Evolutionary conservation across 169 alveolate species (phyloP).

Genomic region (Perkinsus olseni): DNA sequence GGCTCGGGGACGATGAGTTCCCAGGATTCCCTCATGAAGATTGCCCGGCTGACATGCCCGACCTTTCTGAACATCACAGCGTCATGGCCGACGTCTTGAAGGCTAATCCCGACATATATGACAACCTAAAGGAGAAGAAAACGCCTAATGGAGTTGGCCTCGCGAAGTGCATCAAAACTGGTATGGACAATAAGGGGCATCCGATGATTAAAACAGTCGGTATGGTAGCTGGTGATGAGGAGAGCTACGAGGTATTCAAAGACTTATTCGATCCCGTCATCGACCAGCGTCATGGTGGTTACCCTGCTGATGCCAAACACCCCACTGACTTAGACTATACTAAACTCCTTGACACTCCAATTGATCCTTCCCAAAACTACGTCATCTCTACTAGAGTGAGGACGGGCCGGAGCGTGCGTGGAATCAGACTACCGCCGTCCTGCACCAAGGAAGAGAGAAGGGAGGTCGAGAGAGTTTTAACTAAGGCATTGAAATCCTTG

Average conservation of each 20-base stretch:
- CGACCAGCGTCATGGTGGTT: slow-evolving; percentile 22
- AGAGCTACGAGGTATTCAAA: slow-evolving; percentile 15
- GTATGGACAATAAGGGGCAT: slow-evolving; percentile 33
- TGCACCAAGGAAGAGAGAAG: slow-evolving; percentile 30
- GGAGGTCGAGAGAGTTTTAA: slow-evolving; percentile 21
- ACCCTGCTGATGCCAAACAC: slow-evolving; percentile 18
- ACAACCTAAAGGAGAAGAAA: slow-evolving; percentile 3
- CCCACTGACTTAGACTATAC: slow-evolving; percentile 26
- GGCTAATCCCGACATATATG: slow-evolving; percentile 7
- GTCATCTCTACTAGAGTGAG: slow-evolving; percentile 16
- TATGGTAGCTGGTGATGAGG: slow-evolving; percentile 32
- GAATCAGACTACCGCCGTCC: slow-evolving; percentile 41
- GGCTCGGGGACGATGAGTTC: slow-evolving; percentile 18
- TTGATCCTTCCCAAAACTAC: slow-evolving; percentile 7
- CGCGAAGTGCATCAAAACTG: slow-evolving; percentile 25
- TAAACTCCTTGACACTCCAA: slow-evolving; percentile 11
- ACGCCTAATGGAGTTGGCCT: slow-evolving; percentile 15
- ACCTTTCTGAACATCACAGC: slow-evolving; percentile 6
- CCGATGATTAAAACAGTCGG: slow-evolving; percentile 28
- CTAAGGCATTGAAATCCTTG: slow-evolving; percentile 21
- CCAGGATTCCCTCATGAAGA: slow-evolving; percentile 21
- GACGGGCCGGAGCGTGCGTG: slow-evolving; percentile 17
- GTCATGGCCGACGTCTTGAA: slow-evolving; percentile 11
- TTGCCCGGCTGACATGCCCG: slow-evolving; percentile 14
- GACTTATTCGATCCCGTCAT: slow-evolving; percentile 20